Evolutionary conservation across 495 filamentous ascomycete genomes (phyloP).

Genomic region (Hyaloscypha hepaticicola): DNA sequence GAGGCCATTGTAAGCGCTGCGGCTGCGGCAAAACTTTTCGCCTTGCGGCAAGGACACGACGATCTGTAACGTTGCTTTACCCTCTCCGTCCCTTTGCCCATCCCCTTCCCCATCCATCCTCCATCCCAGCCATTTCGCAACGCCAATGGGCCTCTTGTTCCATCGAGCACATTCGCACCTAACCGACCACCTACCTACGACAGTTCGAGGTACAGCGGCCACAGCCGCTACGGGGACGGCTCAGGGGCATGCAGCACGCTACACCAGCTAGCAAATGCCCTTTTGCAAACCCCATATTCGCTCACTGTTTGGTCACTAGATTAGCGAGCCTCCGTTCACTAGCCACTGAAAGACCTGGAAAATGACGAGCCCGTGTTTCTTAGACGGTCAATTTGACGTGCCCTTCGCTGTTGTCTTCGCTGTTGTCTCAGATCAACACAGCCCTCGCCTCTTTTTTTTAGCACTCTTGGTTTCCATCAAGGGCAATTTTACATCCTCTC

Average conservation of each 20-base stretch:
- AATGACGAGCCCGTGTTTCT: background rate
- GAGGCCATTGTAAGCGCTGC: background rate
- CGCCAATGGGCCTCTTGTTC: background rate
- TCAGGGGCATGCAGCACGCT: background rate
- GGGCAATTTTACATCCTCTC: slow-evolving; percentile 1
- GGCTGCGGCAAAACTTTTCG: background rate
- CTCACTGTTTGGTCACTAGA: background rate
- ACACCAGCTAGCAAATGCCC: background rate
- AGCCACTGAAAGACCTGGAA: background rate
- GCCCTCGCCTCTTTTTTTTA: background rate
- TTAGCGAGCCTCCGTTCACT: background rate
- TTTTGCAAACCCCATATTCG: background rate
- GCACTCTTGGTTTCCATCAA: background rate
- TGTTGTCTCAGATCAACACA: background rate
- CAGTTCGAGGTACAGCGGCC: background rate
- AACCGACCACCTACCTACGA: slow-evolving; percentile 5
- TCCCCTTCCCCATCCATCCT: background rate
- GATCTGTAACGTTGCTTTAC: slow-evolving; percentile 16
- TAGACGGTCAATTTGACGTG: background rate
- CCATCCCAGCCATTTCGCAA: background rate
- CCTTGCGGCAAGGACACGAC: background rate
- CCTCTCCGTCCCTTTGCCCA: background rate
- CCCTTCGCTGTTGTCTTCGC: no score
- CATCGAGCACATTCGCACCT: background rate
- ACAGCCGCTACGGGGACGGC: background rate